Conservation (phyloP, 345 rosid genomes). For the Lumnitzera racemosa region DNA sequence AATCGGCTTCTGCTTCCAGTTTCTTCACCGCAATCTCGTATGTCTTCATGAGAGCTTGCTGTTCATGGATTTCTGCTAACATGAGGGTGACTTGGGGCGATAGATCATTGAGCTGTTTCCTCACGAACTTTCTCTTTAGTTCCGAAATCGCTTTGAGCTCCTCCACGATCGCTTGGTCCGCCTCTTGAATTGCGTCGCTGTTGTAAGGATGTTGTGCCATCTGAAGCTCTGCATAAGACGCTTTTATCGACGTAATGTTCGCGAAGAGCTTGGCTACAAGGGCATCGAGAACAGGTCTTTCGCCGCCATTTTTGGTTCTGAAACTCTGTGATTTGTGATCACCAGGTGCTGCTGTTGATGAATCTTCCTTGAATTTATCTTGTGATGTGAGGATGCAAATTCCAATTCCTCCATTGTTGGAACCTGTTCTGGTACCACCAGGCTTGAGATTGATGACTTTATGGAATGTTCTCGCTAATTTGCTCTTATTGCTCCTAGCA, state of each 20-base stretch:
- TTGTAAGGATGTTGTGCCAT: constrained; percentile 84
- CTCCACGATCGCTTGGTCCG: constrained; percentile 84
- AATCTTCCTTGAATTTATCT: constrained; percentile 29
- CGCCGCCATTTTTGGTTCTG: background rate
- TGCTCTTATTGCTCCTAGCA: constrained; percentile 38
- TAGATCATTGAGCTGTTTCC: constrained; percentile 53
- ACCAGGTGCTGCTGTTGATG: background rate
- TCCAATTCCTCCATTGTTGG: constrained; percentile 46
- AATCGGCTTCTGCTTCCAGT: constrained; percentile 40
- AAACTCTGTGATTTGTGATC: constrained; percentile 2
- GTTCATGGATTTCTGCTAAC: constrained; percentile 95
- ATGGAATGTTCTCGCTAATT: constrained; percentile 59
- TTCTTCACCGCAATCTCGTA: constrained; percentile 76
- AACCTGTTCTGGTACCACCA: constrained; percentile 36
- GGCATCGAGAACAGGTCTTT: constrained; percentile 57
- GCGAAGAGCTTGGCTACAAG: constrained; percentile 78
- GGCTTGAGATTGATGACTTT: constrained; percentile 47
- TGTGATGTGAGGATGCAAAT: constrained; percentile 59
- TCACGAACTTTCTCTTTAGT: constrained; percentile 55
- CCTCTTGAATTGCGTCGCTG: constrained; percentile 62
- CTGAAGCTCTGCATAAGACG: constrained; percentile 90
- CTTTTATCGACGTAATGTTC: constrained; percentile 67
- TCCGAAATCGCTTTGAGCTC: constrained; percentile 67
- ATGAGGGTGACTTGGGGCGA: constrained; percentile 83
- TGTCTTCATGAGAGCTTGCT: constrained; percentile 84